Conservation (phyloP, 2,329 filamentous ascomycete genomes). For the Colletotrichum sp. region DNA sequence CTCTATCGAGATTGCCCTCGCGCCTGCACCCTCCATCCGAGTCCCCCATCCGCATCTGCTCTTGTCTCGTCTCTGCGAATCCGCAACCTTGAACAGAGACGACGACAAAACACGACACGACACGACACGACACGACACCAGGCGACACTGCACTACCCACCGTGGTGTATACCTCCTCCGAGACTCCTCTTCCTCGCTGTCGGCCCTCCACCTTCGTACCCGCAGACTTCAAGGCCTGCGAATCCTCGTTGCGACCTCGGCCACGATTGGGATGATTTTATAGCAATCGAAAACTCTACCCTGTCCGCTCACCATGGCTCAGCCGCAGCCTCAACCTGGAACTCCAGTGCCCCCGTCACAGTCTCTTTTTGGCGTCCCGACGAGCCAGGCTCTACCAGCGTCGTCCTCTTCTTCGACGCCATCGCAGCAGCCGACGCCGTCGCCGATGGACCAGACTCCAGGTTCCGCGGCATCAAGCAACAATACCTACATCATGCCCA, state of each 20-base stretch:
- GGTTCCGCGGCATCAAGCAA: conserved; percentile 61
- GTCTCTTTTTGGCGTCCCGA: conserved; percentile 53
- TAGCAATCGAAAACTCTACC: neutral
- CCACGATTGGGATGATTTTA: conserved; percentile 13
- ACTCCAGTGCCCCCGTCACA: conserved; percentile 45
- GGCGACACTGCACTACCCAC: neutral
- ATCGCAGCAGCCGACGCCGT: conserved; percentile 28
- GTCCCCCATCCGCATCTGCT: neutral
- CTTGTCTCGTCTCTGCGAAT: neutral
- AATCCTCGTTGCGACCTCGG: neutral
- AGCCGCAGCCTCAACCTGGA: conserved; percentile 37
- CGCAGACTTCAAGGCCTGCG: neutral
- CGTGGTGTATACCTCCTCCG: neutral
- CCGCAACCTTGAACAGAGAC: neutral
- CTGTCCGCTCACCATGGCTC: conserved; percentile 39
- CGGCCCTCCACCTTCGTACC: neutral
- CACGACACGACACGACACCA: neutral
- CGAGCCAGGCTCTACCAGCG: conserved; percentile 26
- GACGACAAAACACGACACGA: neutral
- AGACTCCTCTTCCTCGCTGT: neutral
- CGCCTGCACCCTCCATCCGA: neutral
- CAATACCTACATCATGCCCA: conserved; percentile 91
- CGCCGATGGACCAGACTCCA: conserved; percentile 42
- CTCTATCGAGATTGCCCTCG: neutral
- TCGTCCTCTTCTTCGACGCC: conserved; percentile 33